A percentile compares a stretch with the other conserved stretches of the same genome.
phyloP scores from a whole-genome alignment of 2,329 filamentous ascomycete species.

The Tolypocladium pustulatum region DNA sequence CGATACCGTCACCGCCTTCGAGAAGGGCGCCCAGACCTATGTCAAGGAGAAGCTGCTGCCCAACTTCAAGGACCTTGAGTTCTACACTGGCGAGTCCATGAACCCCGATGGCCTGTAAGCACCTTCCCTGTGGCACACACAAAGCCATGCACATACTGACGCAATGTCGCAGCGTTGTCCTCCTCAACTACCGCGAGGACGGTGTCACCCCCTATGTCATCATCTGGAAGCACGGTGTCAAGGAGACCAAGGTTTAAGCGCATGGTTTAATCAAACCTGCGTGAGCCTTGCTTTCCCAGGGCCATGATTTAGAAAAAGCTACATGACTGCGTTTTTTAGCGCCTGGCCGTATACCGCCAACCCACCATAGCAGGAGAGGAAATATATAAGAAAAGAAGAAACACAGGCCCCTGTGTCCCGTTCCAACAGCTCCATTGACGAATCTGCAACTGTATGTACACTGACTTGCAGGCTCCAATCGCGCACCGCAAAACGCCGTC shows the following conservation, averaged over 20 bases:
- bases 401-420: background rate
- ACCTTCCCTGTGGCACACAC: background rate
- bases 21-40: slow-evolving; percentile 61
- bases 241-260: slow-evolving; percentile 80
- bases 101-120: slow-evolving; percentile 87
- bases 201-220: slow-evolving; percentile 82
- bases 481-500: background rate
- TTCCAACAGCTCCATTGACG: background rate
- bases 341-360: slow-evolving; percentile 6
- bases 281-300: slow-evolving; percentile 2
- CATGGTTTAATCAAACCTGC: background rate
- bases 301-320: slow-evolving; percentile 3
- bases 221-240: slow-evolving; percentile 91
- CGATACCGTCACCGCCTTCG: slow-evolving; percentile 66
- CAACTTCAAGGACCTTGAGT: slow-evolving; percentile 95
- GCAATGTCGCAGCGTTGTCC: slow-evolving; percentile 54
- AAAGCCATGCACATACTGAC: slow-evolving; percentile 3
- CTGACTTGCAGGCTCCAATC: background rate
- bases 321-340: slow-evolving; percentile 1
- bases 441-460: background rate
- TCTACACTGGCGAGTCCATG: slow-evolving; percentile 87
- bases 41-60: slow-evolving; percentile 71
- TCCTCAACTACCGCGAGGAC: slow-evolving; percentile 97
- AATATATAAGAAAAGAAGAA: slow-evolving; percentile 3
- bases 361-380: slow-evolving; percentile 5